phyloP scores from a whole-genome alignment of 495 filamentous ascomycete genomes.

The Xylaria acuta region DNA sequence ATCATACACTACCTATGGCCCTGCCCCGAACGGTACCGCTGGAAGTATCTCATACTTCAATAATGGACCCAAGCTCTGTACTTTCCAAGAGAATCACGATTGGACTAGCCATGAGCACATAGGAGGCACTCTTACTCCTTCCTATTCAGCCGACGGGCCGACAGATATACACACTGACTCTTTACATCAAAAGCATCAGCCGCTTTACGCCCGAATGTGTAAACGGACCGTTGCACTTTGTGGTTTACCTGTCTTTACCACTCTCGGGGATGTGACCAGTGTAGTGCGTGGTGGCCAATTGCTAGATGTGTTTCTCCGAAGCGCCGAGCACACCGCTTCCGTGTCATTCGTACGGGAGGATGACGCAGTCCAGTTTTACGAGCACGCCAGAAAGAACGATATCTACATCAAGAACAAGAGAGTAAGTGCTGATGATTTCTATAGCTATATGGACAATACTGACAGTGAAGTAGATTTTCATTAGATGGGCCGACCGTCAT shows the following conservation, averaged over 20 bases:
- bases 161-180: constrained; percentile 10
- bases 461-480: constrained; percentile 26
- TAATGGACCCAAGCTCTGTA: constrained; percentile 17
- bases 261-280: constrained; percentile 70
- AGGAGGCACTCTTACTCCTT: constrained; percentile 32
- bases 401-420: constrained; percentile 72
- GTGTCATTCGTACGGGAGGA: constrained; percentile 74
- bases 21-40: neutral
- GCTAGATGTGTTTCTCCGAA: constrained; percentile 70
- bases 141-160: constrained; percentile 28
- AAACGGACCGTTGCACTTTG: constrained; percentile 68
- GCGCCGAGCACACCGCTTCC: constrained; percentile 65
- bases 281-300: constrained; percentile 72
- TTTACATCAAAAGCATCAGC: constrained; percentile 27
- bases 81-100: constrained; percentile 27
- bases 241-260: constrained; percentile 68
- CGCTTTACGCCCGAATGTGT: constrained; percentile 48
- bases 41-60: constrained; percentile 17
- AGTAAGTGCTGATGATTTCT: constrained; percentile 51
- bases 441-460: constrained; percentile 2
- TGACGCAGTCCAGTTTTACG: constrained; percentile 67
- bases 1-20: constrained; percentile 10
- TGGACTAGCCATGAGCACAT: constrained; percentile 37
- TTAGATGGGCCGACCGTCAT: constrained; percentile 62
- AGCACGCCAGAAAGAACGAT: constrained; percentile 68